phyloP scores from a whole-genome alignment of 768 basidiomycete species.

The Russula emetica region DNA sequence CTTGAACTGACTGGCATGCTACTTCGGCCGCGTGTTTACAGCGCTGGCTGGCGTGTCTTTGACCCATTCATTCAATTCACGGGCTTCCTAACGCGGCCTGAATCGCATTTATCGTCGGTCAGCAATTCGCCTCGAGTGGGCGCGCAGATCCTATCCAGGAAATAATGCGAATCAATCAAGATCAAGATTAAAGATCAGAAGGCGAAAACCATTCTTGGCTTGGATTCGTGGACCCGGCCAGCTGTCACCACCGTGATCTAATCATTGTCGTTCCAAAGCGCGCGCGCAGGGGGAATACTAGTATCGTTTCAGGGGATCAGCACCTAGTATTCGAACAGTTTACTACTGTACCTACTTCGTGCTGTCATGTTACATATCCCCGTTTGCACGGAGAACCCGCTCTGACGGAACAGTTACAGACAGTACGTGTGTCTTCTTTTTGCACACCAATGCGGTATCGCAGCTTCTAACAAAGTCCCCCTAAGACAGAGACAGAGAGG shows the following conservation, averaged over 20 bases:
- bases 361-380: background rate
- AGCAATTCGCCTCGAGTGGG: slow-evolving; percentile 12
- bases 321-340: background rate
- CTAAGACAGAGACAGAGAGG: background rate
- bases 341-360: no score
- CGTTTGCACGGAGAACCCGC: background rate
- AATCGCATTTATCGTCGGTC: slow-evolving; percentile 18
- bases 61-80: background rate
- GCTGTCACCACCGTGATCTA: slow-evolving; percentile 1
- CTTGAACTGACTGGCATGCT: no score
- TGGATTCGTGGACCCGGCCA: background rate
- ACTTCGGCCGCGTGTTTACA: slow-evolving; percentile 3
- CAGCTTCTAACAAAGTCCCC: no score
- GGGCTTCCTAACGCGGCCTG: slow-evolving; percentile 3
- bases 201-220: background rate
- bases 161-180: slow-evolving; percentile 23
- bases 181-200: slow-evolving; percentile 7
- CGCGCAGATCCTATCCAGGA: slow-evolving; percentile 19
- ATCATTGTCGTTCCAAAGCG: background rate
- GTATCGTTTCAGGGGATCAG: background rate
- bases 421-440: no score
- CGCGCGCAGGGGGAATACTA: background rate
- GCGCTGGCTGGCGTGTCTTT: background rate
- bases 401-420: no score
- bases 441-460: no score